phyloP scores from a whole-genome alignment of 208 protist genomes.

The Leishmania amazonensis region DNA sequence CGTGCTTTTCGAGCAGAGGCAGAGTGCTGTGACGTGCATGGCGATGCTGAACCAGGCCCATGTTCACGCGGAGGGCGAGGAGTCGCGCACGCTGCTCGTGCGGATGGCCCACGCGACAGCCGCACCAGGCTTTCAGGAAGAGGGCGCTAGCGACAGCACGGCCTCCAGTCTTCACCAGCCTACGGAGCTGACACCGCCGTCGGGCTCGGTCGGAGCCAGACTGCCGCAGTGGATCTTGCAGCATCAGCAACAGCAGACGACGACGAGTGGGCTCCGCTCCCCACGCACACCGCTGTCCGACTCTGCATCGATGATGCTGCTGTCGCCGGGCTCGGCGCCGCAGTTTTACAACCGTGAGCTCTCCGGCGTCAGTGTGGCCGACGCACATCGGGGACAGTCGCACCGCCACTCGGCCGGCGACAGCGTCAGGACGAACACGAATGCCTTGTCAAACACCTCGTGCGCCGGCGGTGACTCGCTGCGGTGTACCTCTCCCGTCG shows the following conservation, averaged over 20 bases:
- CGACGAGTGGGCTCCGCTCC: neutral
- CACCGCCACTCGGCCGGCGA: neutral
- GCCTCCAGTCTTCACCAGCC: neutral
- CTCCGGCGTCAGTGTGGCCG: neutral
- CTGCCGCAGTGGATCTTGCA: neutral
- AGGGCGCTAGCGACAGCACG: slow-evolving; percentile 1
- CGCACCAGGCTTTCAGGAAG: slow-evolving; percentile 22
- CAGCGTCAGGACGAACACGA: neutral
- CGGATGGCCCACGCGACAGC: slow-evolving; percentile 30
- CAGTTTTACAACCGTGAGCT: neutral
- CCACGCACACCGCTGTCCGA: neutral
- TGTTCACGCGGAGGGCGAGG: slow-evolving; percentile 9
- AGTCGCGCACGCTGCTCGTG: slow-evolving; percentile 26
- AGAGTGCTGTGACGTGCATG: slow-evolving; percentile 46
- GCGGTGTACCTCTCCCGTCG: slow-evolving; percentile 3
- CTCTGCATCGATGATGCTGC: neutral
- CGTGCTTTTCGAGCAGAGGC: slow-evolving; percentile 59
- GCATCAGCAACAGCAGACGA: slow-evolving; percentile 5
- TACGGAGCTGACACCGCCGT: neutral
- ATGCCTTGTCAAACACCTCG: neutral
- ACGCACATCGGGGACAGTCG: neutral
- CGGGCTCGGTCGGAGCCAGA: neutral
- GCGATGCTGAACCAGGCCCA: slow-evolving; percentile 26
- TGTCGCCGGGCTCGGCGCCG: neutral
- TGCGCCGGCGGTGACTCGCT: slow-evolving; percentile 3